These are phyloP conservation scores for Kwoniella sp. DNA, from an alignment of 768 basidiomycete genomes.

Conservation along the genomic window DNA sequence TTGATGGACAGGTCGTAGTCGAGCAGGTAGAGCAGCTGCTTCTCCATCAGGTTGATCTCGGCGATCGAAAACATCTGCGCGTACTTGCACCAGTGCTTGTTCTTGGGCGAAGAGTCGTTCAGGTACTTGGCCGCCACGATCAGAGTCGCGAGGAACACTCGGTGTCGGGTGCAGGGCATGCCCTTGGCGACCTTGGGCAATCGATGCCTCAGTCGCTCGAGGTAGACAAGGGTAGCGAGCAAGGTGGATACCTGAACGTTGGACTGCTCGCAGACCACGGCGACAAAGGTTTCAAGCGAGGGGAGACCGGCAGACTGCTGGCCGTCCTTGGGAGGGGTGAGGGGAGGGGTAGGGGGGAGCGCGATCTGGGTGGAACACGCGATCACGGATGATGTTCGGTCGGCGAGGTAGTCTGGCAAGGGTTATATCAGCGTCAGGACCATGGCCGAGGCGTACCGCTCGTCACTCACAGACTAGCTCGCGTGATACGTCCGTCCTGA, in stretches of 20 bases:
- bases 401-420: constrained; percentile 62
- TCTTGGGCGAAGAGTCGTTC: constrained; percentile 81
- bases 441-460: too few species aligned
- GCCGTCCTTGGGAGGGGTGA: constrained; percentile 58
- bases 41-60: constrained; percentile 89
- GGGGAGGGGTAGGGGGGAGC: constrained; percentile 63
- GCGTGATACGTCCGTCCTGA: constrained; percentile 69
- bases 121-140: constrained; percentile 96
- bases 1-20: constrained; percentile 55
- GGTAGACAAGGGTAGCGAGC: constrained; percentile 84
- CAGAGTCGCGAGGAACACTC: constrained; percentile 90
- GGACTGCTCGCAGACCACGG: constrained; percentile 70
- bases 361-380: constrained; percentile 50
- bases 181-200: constrained; percentile 82
- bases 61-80: constrained; percentile 63
- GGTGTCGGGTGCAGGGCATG: constrained; percentile 65
- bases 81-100: constrained; percentile 84
- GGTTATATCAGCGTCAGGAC: not conserved
- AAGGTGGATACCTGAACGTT: constrained; percentile 88
- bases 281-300: constrained; percentile 79
- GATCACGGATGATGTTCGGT: constrained; percentile 71
- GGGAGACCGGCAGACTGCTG: constrained; percentile 54
- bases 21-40: constrained; percentile 84
- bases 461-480: constrained; percentile 69
- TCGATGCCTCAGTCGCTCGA: constrained; percentile 75